phyloP scores from a whole-genome alignment of 306 rosid species.

The Neltuma alba region DNA sequence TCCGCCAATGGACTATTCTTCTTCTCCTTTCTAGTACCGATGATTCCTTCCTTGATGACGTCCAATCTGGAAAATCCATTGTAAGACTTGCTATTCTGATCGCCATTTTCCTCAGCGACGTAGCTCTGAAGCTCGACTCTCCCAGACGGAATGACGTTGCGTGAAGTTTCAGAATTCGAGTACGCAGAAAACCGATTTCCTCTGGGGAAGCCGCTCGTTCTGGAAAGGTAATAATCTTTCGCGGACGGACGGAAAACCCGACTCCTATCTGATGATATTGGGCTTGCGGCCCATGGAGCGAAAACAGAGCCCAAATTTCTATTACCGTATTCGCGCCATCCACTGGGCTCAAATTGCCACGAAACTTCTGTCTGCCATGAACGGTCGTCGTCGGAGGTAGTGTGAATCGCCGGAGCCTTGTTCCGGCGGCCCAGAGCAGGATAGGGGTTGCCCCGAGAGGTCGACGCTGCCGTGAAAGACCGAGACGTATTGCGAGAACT shows the following conservation, averaged over 20 bases:
- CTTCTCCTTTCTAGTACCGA: conserved; percentile 8
- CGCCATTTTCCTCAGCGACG: conserved; percentile 54
- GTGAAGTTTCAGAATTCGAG: conserved; percentile 39
- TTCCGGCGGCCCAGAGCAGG: conserved; percentile 18
- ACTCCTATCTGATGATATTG: conserved; percentile 33
- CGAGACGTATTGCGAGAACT: conserved; percentile 48
- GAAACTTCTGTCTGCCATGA: conserved; percentile 88
- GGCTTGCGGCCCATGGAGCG: conserved; percentile 64
- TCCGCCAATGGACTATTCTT: conserved; percentile 54
- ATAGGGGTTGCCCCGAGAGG: conserved; percentile 33
- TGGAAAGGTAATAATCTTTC: conserved; percentile 67
- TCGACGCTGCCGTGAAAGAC: conserved; percentile 50
- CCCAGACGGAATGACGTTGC: conserved; percentile 29
- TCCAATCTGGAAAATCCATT: conserved; percentile 37
- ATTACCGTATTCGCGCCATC: conserved; percentile 44
- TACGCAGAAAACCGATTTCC: conserved; percentile 1
- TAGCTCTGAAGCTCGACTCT: conserved; percentile 83
- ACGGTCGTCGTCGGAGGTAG: conserved; percentile 63
- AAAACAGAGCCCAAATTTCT: conserved; percentile 62
- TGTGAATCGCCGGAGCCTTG: conserved; percentile 56
- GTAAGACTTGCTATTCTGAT: conserved; percentile 32
- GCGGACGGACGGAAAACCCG: conserved; percentile 53
- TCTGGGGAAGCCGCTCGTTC: conserved; percentile 36
- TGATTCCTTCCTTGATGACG: conserved; percentile 31
- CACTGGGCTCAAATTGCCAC: conserved; percentile 76